Percentiles rank a stretch among this genome's conserved stretches.
These are phyloP conservation scores for Monosporascus ibericus DNA, from an alignment of 2,329 filamentous ascomycete genomes.

Conservation along the genomic window DNA sequence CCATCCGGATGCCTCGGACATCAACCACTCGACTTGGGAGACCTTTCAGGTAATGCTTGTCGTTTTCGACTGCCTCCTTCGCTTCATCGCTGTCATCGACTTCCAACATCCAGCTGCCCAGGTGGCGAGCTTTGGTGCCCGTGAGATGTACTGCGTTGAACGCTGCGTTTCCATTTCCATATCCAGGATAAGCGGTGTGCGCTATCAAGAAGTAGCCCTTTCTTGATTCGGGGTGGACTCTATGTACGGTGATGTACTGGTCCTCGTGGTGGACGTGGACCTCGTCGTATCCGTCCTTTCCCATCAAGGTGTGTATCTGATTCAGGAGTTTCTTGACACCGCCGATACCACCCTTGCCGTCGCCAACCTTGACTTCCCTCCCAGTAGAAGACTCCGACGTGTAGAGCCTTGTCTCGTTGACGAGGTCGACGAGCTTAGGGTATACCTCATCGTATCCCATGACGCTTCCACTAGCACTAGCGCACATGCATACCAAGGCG, in stretches of 20 bases:
- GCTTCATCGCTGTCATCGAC: constrained; percentile 73
- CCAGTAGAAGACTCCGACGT: constrained; percentile 65
- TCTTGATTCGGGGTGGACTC: constrained; percentile 84
- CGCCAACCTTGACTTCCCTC: constrained; percentile 55
- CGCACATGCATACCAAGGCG: constrained; percentile 91
- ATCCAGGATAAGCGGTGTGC: constrained; percentile 90
- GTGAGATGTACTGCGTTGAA: constrained; percentile 74
- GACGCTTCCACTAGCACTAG: constrained; percentile 88
- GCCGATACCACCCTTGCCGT: constrained; percentile 78
- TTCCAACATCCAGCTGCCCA: constrained; percentile 89
- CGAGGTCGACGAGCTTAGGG: constrained; percentile 85
- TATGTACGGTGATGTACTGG: constrained; percentile 92
- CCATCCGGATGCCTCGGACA: constrained; percentile 66
- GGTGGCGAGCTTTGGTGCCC: constrained; percentile 76
- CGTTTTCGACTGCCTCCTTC: constrained; percentile 56
- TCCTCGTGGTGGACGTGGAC: constrained; percentile 95
- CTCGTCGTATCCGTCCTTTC: constrained; percentile 87
- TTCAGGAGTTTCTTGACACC: constrained; percentile 90
- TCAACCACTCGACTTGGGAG: constrained; percentile 78
- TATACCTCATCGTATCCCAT: constrained; percentile 99
- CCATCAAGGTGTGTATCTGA: constrained; percentile 92
- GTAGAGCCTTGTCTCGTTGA: constrained; percentile 82
- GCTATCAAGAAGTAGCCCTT: constrained; percentile 95
- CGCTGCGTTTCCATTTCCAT: constrained; percentile 74
- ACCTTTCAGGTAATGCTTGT: constrained; percentile 68